phyloP scores from a whole-genome alignment of 2,329 filamentous ascomycete genomes.

The Trichoderma afroharzianum region DNA sequence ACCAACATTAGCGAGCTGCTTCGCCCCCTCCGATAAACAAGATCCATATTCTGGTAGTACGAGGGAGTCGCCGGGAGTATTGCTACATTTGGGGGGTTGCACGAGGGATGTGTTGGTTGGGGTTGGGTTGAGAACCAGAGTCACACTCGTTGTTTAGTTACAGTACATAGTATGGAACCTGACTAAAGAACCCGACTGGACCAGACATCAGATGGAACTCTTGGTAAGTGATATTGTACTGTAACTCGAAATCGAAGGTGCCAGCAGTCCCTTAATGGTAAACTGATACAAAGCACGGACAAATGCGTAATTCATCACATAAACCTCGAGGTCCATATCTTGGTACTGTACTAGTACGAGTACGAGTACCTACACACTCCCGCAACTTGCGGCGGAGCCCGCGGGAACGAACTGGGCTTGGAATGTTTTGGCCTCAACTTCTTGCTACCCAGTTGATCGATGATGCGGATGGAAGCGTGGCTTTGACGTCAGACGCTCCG shows the following conservation, averaged over 20 bases:
- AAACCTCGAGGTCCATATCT: neutral
- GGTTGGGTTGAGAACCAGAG: no score
- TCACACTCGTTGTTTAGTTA: no score
- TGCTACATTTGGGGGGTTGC: neutral
- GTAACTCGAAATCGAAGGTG: neutral
- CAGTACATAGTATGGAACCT: no score
- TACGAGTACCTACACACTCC: no score
- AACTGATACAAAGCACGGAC: neutral
- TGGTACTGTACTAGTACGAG: no score
- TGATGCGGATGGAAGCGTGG: neutral
- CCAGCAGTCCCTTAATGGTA: neutral
- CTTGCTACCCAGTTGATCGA: neutral
- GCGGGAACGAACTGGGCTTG: neutral
- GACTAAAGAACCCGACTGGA: no score
- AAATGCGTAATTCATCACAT: neutral
- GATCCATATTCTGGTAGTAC: neutral
- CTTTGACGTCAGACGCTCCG: neutral
- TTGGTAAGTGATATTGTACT: neutral
- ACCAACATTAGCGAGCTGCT: constrained; percentile 5
- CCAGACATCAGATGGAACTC: neutral
- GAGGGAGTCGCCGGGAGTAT: neutral
- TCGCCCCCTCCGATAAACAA: neutral
- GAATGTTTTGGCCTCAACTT: neutral
- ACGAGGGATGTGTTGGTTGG: no score
- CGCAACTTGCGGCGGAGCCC: neutral